Conservation (phyloP, 257 asterid species). For the Striga asiatica region DNA sequence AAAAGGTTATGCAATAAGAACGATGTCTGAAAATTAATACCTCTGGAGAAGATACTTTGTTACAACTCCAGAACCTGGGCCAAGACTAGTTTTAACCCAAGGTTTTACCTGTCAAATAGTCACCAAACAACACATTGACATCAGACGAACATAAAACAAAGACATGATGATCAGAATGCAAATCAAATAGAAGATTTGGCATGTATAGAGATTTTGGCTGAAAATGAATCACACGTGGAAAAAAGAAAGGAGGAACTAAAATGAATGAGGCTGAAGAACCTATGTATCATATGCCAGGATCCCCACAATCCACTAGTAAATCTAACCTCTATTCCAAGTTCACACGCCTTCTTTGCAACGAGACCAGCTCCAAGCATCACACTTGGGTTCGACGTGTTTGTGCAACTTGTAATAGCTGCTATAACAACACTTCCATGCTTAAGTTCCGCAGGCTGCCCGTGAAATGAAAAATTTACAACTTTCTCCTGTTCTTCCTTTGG, state of each 20-base stretch:
- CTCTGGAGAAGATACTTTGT: conserved; percentile 77
- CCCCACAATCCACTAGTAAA: conserved; percentile 5
- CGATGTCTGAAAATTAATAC: conserved; percentile 20
- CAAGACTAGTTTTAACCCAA: conserved; percentile 95
- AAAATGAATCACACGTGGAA: neutral
- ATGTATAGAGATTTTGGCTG: neutral
- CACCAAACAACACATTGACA: conserved; percentile 8
- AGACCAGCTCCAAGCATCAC: conserved; percentile 99
- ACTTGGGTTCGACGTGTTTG: conserved; percentile 95
- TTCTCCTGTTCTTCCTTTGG: conserved; percentile 70
- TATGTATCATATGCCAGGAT: neutral
- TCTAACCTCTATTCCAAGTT: conserved; percentile 82
- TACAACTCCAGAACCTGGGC: conserved; percentile 98
- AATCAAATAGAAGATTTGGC: neutral
- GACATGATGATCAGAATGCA: neutral
- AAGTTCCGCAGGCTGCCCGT: conserved; percentile 72
- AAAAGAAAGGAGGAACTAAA: neutral
- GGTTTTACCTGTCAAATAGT: conserved; percentile 66
- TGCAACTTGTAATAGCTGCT: conserved; percentile 93
- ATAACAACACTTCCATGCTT: conserved; percentile 92
- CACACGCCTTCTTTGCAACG: conserved; percentile 91
- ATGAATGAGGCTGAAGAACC: neutral
- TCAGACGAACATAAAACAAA: neutral
- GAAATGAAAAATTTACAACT: conserved; percentile 58
- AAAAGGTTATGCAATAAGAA: neutral